Evolutionary conservation across 2,329 filamentous ascomycete species (phyloP).

Genomic region (Aphanoascus verrucosus): DNA sequence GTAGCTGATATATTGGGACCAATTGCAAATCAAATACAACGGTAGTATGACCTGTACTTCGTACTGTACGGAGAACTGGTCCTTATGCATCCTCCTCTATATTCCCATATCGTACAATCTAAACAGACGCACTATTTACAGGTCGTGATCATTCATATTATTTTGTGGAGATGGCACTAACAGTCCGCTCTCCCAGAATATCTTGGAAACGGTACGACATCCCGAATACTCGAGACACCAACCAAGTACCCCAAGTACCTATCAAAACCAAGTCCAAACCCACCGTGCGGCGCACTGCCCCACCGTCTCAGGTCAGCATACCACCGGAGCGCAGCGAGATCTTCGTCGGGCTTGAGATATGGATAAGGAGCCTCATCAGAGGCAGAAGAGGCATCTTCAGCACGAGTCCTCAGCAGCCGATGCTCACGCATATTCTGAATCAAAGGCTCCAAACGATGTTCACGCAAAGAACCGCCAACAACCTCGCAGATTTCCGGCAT

Average conservation of each 20-base stretch:
- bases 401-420: slow-evolving; percentile 43
- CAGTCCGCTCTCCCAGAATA: slow-evolving; percentile 48
- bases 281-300: slow-evolving; percentile 84
- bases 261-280: slow-evolving; percentile 85
- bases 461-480: slow-evolving; percentile 79
- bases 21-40: no score
- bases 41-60: no score
- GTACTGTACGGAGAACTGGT: no score
- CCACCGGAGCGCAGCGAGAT: slow-evolving; percentile 57
- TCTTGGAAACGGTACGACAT: slow-evolving; percentile 76
- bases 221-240: slow-evolving; percentile 70
- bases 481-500: slow-evolving; percentile 79
- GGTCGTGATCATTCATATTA: background rate
- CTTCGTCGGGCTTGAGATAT: slow-evolving; percentile 29
- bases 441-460: slow-evolving; percentile 61
- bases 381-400: slow-evolving; percentile 14
- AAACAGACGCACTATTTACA: background rate
- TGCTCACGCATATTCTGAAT: slow-evolving; percentile 59
- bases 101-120: slow-evolving; percentile 1
- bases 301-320: slow-evolving; percentile 80
- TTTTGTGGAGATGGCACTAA: slow-evolving; percentile 18
- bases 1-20: no score
- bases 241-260: slow-evolving; percentile 72
- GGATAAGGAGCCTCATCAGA: slow-evolving; percentile 24
- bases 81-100: no score